A percentile compares a stretch with the other conserved stretches of the same genome.
These are phyloP conservation scores for Syzygium malaccense DNA, from an alignment of 441 rosid species.

Conservation along the genomic window DNA sequence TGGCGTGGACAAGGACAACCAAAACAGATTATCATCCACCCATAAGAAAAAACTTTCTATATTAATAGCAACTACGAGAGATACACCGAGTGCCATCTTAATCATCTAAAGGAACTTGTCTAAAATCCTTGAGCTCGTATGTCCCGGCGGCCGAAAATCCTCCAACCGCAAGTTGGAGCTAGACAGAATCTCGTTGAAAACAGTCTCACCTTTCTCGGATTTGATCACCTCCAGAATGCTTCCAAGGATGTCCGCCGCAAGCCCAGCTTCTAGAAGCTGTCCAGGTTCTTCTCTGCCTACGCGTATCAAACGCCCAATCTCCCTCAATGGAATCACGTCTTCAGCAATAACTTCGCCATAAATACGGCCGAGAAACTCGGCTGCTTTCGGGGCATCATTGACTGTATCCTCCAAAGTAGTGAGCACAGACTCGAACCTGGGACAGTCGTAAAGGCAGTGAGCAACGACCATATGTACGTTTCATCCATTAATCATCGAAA, in stretches of 20 bases:
- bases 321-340: constrained; percentile 39
- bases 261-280: constrained; percentile 46
- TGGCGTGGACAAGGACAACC: background rate
- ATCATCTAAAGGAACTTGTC: constrained; percentile 62
- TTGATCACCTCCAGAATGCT: constrained; percentile 58
- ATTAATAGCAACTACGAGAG: constrained; percentile 5
- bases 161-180: constrained; percentile 64
- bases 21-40: background rate
- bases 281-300: constrained; percentile 79
- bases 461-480: background rate
- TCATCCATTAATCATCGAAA: background rate
- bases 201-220: constrained; percentile 55
- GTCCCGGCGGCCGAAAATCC: constrained; percentile 65
- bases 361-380: constrained; percentile 69
- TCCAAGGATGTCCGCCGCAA: constrained; percentile 85
- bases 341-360: constrained; percentile 48
- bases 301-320: constrained; percentile 44
- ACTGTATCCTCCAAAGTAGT: constrained; percentile 76
- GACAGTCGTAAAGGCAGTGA: background rate
- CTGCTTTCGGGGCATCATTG: constrained; percentile 87
- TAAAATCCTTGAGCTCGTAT: constrained; percentile 56
- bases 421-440: constrained; percentile 78
- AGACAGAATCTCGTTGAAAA: constrained; percentile 36
- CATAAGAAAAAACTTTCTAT: background rate
- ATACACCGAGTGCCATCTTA: constrained; percentile 32